Conservation (phyloP, 2,329 filamentous ascomycete genomes). For the Teratosphaeria pseudoeucalypti region DNA sequence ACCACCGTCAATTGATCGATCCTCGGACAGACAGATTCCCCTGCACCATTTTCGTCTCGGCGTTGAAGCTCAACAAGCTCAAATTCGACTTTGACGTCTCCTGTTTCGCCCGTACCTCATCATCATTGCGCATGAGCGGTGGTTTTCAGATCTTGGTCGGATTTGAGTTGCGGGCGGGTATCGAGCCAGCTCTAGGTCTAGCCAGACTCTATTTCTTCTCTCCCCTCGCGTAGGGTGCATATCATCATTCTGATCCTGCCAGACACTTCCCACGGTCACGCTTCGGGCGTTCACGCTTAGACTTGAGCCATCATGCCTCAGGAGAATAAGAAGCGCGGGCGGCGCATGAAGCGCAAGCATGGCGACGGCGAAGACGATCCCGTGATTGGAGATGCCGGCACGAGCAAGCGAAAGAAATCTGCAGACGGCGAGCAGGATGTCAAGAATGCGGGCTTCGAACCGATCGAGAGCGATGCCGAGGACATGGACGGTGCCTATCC, state of each 20-base stretch:
- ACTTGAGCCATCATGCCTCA: slow-evolving; percentile 42
- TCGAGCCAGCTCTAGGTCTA: background rate
- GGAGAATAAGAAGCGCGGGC: slow-evolving; percentile 48
- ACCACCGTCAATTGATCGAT: background rate
- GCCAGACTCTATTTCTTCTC: background rate
- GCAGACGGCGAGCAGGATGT: slow-evolving; percentile 8
- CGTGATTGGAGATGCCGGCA: slow-evolving; percentile 24
- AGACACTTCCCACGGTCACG: background rate
- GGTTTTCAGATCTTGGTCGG: background rate
- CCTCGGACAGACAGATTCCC: background rate
- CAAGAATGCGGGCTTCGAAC: slow-evolving; percentile 4
- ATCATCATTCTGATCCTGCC: background rate
- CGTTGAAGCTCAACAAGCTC: background rate
- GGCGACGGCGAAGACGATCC: slow-evolving; percentile 15
- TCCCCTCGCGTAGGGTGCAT: background rate
- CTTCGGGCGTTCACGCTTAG: background rate
- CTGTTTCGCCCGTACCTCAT: background rate
- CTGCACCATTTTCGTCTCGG: background rate
- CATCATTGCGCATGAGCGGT: background rate
- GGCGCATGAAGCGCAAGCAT: slow-evolving; percentile 43
- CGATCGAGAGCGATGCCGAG: slow-evolving; percentile 13
- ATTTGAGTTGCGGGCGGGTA: background rate
- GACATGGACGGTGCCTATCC: slow-evolving; percentile 19
- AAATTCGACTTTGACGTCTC: background rate
- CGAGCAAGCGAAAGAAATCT: slow-evolving; percentile 29